Evolutionary conservation across 2,329 filamentous ascomycete species (phyloP).

Genomic region (Aspergillus tamarii): DNA sequence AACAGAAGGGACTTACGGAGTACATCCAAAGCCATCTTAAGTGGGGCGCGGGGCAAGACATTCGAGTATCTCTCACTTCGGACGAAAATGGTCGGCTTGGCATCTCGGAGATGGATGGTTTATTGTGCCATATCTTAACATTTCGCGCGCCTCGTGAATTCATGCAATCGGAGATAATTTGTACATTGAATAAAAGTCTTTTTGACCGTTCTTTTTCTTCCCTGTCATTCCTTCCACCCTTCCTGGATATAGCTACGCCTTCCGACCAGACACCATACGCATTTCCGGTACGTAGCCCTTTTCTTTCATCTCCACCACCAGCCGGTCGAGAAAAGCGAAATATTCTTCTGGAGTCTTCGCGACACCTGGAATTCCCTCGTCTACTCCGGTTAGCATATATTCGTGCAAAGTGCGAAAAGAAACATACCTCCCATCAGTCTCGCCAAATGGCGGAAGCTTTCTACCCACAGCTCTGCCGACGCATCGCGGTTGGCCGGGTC

Average conservation of each 20-base stretch:
- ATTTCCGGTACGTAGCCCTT: slow-evolving; percentile 17
- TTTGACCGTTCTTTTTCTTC: not conserved
- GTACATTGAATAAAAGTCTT: not conserved
- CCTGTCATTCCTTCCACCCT: not conserved
- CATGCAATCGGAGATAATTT: not conserved
- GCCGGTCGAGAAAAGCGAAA: slow-evolving; percentile 12
- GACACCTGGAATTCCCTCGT: slow-evolving; percentile 17
- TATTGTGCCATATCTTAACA: not conserved
- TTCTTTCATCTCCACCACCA: slow-evolving; percentile 15
- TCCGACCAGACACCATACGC: slow-evolving; percentile 10
- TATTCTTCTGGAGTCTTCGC: slow-evolving; percentile 15
- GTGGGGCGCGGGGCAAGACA: too few relatives aligned
- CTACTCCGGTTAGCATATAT: not conserved
- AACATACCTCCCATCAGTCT: slow-evolving; percentile 17
- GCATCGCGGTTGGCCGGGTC: slow-evolving; percentile 8
- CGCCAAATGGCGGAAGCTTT: slow-evolving; percentile 16
- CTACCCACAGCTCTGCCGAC: slow-evolving; percentile 12
- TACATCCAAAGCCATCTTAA: not conserved
- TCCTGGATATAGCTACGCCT: not conserved
- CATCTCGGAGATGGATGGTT: not conserved
- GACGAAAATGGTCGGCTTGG: not conserved
- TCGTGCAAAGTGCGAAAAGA: not conserved
- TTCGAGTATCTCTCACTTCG: not conserved
- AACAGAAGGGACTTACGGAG: not conserved
- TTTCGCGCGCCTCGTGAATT: not conserved